Evolutionary conservation across 2,329 filamentous ascomycete species (phyloP), one percentile per base, ranked within the genome.

Genomic region (Alternaria triticimaculans): DNA sequence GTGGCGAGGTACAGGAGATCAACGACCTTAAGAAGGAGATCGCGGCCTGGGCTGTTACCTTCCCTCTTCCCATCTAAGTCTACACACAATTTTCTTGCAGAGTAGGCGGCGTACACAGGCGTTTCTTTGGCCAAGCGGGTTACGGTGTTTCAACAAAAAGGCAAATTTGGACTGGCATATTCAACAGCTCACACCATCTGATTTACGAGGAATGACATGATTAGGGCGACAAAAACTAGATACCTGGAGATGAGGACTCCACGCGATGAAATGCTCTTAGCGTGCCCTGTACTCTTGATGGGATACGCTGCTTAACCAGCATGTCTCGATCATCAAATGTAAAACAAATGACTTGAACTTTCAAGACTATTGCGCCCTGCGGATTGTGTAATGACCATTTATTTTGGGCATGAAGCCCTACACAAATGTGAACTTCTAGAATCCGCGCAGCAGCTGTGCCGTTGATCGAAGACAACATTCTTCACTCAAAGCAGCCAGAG

Each of bases 11-110:
- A 53, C 83, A 88, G 65, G 92, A 94, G 86, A 95, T 99, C 84
- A 90, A 92, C 80, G 88, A 87, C 72, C 87, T 97, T 80, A 92
- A 90, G 86, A 91, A 93, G 85, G 95, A 98, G 87, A 94, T 99
- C 80, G 86, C 93, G 50, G 84, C 84, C 53, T 99, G 95, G 95
- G 93, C 92, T 79, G 87, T 87, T 80, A 89, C 88, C 72, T 99
- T 97, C 92, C 96, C 96, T 78, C 91, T 99, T 67, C 96, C 96
- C 65, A 90, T 96, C 69, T 87, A 85, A 70, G 56, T 28, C 53
- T 54, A 15, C 41, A 46, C 33, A 15, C 9, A 53, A 21, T 21
- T 41, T 53, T 53, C 28, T 53, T 28, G 49, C 30, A 53, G 58
- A 51, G 60, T 49, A 48, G 55, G 63, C 56, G 66, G 66, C 64